phyloP scores from a whole-genome alignment of 176 grass and related monocot genomes.

The Cenchrus fungigraminus region DNA sequence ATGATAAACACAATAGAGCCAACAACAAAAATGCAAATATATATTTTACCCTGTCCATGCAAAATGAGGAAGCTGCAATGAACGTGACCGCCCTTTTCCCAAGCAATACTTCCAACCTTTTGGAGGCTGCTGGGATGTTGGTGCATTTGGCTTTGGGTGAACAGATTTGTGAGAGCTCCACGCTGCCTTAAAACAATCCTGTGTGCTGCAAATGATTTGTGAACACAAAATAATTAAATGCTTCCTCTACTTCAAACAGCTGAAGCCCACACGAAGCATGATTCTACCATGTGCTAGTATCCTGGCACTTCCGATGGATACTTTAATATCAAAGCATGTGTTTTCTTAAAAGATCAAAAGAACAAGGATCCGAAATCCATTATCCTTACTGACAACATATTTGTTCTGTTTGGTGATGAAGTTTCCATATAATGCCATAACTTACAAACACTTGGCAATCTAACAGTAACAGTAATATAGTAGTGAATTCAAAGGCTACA shows the following conservation, averaged over 20 bases:
- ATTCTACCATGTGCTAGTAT: neutral
- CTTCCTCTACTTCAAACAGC: neutral
- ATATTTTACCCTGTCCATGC: conserved; percentile 87
- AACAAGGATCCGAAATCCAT: neutral
- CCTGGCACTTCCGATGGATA: conserved; percentile 6
- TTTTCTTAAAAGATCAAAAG: conserved; percentile 14
- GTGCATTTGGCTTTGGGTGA: conserved; percentile 53
- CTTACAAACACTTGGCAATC: neutral
- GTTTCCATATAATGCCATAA: neutral
- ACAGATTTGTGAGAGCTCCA: conserved; percentile 91
- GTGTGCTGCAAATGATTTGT: conserved; percentile 57
- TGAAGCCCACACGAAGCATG: neutral
- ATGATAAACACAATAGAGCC: conserved; percentile 26
- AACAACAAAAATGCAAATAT: conserved; percentile 22
- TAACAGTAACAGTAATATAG: neutral
- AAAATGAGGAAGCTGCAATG: conserved; percentile 70
- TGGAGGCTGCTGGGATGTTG: conserved; percentile 49
- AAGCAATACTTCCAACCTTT: conserved; percentile 90
- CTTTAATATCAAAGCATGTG: neutral
- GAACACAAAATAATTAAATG: neutral
- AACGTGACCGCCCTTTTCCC: conserved; percentile 68
- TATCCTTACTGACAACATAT: neutral
- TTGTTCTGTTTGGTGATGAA: neutral
- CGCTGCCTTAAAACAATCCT: conserved; percentile 88
- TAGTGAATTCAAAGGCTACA: neutral